Percentiles rank a stretch among this genome's conserved stretches.
Conservation (phyloP, 2,329 filamentous ascomycete species). For the Pseudopyrenochaeta lycopersici region DNA sequence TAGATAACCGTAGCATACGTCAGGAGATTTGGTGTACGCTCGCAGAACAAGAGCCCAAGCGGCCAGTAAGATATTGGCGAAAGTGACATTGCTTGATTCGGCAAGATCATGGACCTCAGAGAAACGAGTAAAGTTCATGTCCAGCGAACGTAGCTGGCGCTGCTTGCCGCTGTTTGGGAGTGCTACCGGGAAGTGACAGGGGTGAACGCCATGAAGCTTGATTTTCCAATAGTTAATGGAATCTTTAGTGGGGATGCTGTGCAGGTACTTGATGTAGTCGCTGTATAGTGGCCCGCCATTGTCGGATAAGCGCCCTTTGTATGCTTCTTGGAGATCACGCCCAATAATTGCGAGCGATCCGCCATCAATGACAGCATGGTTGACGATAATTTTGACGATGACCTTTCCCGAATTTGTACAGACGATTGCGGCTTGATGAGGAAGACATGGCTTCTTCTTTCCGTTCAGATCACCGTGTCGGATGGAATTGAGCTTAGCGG, state of each 20-base stretch:
- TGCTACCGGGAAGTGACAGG: constrained; percentile 44
- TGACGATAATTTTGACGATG: constrained; percentile 46
- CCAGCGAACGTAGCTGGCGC: constrained; percentile 36
- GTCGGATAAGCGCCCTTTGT: constrained; percentile 32
- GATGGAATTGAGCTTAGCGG: constrained; percentile 31
- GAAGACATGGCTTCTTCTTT: constrained; percentile 40
- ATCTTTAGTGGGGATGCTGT: constrained; percentile 22
- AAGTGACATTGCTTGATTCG: constrained; percentile 35
- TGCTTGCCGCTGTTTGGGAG: constrained; percentile 32
- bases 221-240: constrained; percentile 44
- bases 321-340: constrained; percentile 41
- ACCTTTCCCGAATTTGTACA: constrained; percentile 38
- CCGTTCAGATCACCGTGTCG: constrained; percentile 37
- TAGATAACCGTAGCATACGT: constrained; percentile 49
- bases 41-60: constrained; percentile 44
- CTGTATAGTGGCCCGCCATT: constrained; percentile 44
- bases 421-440: constrained; percentile 43
- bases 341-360: constrained; percentile 41
- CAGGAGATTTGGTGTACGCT: constrained; percentile 37
- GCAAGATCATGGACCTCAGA: constrained; percentile 40
- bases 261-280: constrained; percentile 47
- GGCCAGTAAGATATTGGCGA: constrained; percentile 44
- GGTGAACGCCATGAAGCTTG: constrained; percentile 38
- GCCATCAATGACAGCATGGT: constrained; percentile 47
- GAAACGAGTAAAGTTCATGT: constrained; percentile 40